phyloP scores from a whole-genome alignment of 192 early-diverging fungal species.

The Piromyces finnis region DNA sequence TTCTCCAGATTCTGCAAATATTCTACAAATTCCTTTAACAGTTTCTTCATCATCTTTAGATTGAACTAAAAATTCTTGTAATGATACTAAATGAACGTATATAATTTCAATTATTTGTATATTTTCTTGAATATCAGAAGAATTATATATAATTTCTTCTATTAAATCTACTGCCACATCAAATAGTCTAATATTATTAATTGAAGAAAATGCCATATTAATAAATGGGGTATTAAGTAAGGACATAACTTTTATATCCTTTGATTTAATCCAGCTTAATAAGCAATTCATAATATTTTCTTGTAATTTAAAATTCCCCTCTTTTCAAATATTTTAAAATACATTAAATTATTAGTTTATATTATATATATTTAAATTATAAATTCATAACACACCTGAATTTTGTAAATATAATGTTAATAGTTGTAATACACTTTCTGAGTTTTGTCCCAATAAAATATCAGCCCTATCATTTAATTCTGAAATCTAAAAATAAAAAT shows the following conservation, averaged over 20 bases:
- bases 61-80: slow-evolving; percentile 12
- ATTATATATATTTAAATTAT: too few relatives aligned
- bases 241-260: slow-evolving; percentile 48
- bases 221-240: slow-evolving; percentile 47
- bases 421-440: slow-evolving; percentile 47
- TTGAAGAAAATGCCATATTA: slow-evolving; percentile 48
- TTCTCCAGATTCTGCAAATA: slow-evolving; percentile 83
- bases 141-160: slow-evolving; percentile 47
- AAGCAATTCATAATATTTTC: slow-evolving; percentile 52
- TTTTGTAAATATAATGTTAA: slow-evolving; percentile 51
- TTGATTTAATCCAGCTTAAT: slow-evolving; percentile 64
- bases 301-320: slow-evolving; percentile 32
- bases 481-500: background rate
- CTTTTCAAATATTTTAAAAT: too few relatives aligned
- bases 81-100: slow-evolving; percentile 26
- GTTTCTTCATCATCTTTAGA: slow-evolving; percentile 62
- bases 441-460: slow-evolving; percentile 42
- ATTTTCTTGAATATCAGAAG: slow-evolving; percentile 20
- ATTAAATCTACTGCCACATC: slow-evolving; percentile 72
- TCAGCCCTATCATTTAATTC: slow-evolving; percentile 34
- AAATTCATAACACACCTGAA: slow-evolving; percentile 1
- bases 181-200: slow-evolving; percentile 52
- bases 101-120: slow-evolving; percentile 38
- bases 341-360: too few relatives aligned
- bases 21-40: slow-evolving; percentile 62